Evolutionary conservation across 2,329 filamentous ascomycete genomes (phyloP).

Genomic region (Fusarium staphyleae): DNA sequence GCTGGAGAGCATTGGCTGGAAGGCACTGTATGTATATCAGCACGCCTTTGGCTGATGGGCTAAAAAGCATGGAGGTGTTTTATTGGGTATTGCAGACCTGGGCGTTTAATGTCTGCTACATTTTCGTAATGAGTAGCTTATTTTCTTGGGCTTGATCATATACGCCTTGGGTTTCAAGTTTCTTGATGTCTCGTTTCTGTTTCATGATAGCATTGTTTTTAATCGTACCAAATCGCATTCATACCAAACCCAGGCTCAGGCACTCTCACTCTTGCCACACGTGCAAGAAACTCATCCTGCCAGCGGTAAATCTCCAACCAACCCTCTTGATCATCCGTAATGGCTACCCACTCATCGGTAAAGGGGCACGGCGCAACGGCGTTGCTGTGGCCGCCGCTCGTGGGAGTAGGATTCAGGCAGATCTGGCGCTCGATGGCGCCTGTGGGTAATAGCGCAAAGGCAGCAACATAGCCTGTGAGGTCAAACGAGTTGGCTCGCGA

Average conservation of each 20-base stretch:
- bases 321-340: slow-evolving; percentile 88
- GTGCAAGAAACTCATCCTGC: slow-evolving; percentile 79
- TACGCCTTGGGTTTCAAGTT: not conserved
- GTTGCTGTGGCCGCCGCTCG: slow-evolving; percentile 87
- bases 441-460: slow-evolving; percentile 72
- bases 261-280: slow-evolving; percentile 79
- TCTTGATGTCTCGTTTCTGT: not conserved
- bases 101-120: slow-evolving; percentile 6
- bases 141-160: not conserved
- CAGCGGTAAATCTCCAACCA: slow-evolving; percentile 89
- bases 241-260: slow-evolving; percentile 91
- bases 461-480: slow-evolving; percentile 82
- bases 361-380: slow-evolving; percentile 85
- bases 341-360: slow-evolving; percentile 87
- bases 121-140: slow-evolving; percentile 4
- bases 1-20: not conserved
- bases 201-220: not conserved
- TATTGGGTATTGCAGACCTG: not conserved
- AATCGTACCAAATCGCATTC: slow-evolving; percentile 95
- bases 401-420: slow-evolving; percentile 83
- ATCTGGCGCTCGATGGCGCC: slow-evolving; percentile 81
- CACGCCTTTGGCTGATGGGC: not conserved
- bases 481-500: slow-evolving; percentile 79
- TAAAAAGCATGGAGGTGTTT: not conserved
- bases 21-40: not conserved